Percentiles rank a stretch among this genome's conserved stretches.
These are phyloP conservation scores for Fonsecaea multimorphosa DNA, from an alignment of 2,329 filamentous ascomycete species.

Conservation along the genomic window DNA sequence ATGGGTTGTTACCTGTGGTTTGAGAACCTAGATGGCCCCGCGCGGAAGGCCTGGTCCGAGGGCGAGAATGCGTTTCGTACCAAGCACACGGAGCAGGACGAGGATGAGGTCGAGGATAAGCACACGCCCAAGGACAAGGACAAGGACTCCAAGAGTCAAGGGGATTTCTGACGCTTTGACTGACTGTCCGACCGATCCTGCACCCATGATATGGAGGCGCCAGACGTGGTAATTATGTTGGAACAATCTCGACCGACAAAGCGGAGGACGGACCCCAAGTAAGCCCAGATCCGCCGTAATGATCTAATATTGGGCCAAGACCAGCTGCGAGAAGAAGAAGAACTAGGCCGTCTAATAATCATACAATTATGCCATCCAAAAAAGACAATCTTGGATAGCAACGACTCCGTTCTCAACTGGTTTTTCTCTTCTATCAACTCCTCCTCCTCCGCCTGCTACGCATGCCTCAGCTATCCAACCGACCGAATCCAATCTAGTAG, in stretches of 20 bases:
- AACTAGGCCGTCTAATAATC: not conserved
- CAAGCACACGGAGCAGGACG: not conserved
- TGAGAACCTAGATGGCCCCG: not conserved
- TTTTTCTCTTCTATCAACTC: not conserved
- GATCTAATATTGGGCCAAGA: not conserved
- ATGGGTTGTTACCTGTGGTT: conserved; percentile 5
- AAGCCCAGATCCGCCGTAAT: not conserved
- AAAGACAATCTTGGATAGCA: no score
- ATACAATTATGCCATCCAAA: not conserved
- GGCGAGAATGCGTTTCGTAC: not conserved
- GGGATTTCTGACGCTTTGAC: not conserved
- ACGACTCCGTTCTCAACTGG: no score
- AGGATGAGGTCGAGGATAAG: not conserved
- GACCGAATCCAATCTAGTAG: no score
- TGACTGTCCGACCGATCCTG: not conserved
- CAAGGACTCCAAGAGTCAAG: not conserved
- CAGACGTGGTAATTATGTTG: not conserved
- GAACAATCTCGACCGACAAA: not conserved
- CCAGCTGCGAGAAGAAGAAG: not conserved
- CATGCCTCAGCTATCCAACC: not conserved
- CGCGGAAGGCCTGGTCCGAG: not conserved
- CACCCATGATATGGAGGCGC: not conserved
- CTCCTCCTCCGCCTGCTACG: not conserved
- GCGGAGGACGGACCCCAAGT: not conserved
- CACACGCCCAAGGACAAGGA: not conserved